phyloP scores from a whole-genome alignment of 73 alveolate genomes.

The Uronychia setigera region DNA sequence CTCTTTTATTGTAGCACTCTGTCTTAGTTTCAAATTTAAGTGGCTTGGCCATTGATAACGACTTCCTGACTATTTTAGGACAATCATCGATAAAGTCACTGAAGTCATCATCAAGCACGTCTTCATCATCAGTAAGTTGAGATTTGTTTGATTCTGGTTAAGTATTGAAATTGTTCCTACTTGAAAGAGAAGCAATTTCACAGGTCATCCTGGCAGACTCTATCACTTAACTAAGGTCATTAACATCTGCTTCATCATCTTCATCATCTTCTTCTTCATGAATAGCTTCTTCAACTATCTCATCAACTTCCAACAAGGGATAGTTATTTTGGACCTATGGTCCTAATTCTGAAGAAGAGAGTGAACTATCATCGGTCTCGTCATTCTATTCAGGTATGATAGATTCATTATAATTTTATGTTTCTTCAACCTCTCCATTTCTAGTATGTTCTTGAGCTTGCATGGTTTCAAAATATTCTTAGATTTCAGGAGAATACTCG shows the following conservation, averaged over 20 bases:
- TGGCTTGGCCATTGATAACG: no score
- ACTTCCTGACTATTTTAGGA: background rate
- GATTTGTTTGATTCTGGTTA: background rate
- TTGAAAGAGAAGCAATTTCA: background rate
- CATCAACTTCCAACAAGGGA: background rate
- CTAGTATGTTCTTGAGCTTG: background rate
- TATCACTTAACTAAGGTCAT: no score
- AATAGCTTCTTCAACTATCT: background rate
- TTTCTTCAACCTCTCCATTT: constrained; percentile 2
- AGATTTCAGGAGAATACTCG: background rate
- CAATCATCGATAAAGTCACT: background rate
- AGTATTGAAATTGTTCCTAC: background rate
- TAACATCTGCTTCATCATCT: background rate
- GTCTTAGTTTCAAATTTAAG: no score
- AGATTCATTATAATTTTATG: background rate
- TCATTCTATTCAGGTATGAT: background rate
- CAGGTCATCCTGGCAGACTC: no score
- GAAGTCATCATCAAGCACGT: background rate
- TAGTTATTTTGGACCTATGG: background rate
- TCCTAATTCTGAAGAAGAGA: background rate
- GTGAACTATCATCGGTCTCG: background rate
- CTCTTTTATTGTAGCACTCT: no score
- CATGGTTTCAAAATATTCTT: background rate
- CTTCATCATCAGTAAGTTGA: background rate
- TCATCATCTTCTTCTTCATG: background rate